phyloP scores from a whole-genome alignment of 148 eudicot genomes.

The Rhododendron ferrugineum region DNA sequence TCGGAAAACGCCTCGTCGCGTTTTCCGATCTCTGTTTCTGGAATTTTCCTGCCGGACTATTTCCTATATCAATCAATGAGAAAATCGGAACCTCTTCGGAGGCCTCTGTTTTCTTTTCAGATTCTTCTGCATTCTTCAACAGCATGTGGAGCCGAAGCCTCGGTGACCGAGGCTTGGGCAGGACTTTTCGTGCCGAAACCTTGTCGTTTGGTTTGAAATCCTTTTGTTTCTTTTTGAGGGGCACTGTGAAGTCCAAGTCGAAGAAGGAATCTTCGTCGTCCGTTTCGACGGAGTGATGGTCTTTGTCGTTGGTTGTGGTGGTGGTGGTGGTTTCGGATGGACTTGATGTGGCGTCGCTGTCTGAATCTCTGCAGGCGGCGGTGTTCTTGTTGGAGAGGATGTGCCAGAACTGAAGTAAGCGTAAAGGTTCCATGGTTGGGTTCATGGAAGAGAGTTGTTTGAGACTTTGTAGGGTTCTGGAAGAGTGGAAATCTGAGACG shows the following conservation, averaged over 20 bases:
- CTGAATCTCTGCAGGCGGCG: not conserved
- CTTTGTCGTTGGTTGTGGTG: constrained; percentile 3
- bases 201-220: not conserved
- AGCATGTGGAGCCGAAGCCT: constrained; percentile 30
- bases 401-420: constrained; percentile 68
- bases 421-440: constrained; percentile 40
- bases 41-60: constrained; percentile 5
- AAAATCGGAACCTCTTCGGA: constrained; percentile 13
- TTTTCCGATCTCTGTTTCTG: constrained; percentile 13
- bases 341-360: not conserved
- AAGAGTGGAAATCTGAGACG: constrained; percentile 13
- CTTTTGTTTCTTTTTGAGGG: constrained; percentile 11
- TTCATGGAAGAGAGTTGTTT: not conserved
- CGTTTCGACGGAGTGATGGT: constrained; percentile 8
- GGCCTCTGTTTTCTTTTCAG: constrained; percentile 9
- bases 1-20: constrained; percentile 15
- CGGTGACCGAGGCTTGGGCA: constrained; percentile 28
- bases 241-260: constrained; percentile 54
- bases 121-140: constrained; percentile 25
- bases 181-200: not conserved
- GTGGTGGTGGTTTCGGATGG: constrained; percentile 13
- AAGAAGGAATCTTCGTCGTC: constrained; percentile 56
- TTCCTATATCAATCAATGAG: constrained; percentile 4
- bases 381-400: constrained; percentile 10
- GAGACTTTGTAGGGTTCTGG: not conserved